These are phyloP conservation scores for Leccinellum rugosiceps DNA, from an alignment of 768 basidiomycete genomes.

Conservation along the genomic window DNA sequence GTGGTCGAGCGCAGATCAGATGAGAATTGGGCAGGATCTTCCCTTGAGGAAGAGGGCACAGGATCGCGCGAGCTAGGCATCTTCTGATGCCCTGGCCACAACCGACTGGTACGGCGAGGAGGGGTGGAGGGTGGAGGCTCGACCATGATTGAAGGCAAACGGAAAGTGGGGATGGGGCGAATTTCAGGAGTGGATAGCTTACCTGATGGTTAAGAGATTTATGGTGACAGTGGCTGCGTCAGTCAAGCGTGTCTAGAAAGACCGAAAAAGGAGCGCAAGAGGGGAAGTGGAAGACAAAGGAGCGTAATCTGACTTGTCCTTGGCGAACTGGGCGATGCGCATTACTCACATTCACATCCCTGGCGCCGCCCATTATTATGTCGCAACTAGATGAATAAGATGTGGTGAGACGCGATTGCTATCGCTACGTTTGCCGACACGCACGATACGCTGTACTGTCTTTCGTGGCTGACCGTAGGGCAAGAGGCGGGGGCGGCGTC, in stretches of 20 bases:
- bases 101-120: constrained; percentile 27
- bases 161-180: constrained; percentile 7
- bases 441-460: too few species aligned
- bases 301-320: not conserved
- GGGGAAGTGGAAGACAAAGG: constrained; percentile 6
- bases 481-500: too few species aligned
- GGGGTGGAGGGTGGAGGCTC: constrained; percentile 13
- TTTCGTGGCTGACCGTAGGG: too few species aligned
- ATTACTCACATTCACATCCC: constrained; percentile 31
- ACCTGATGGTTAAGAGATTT: constrained; percentile 30
- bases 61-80: constrained; percentile 17
- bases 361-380: constrained; percentile 25
- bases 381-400: not conserved
- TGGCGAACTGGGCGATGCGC: constrained; percentile 15
- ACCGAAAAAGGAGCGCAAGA: too few species aligned
- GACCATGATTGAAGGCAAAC: constrained; percentile 19
- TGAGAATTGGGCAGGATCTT: constrained; percentile 6
- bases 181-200: constrained; percentile 24
- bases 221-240: constrained; percentile 29
- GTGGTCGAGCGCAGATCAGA: not conserved
- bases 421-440: constrained; percentile 2
- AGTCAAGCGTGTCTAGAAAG: constrained; percentile 27
- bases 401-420: not conserved
- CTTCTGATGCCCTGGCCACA: constrained; percentile 28
- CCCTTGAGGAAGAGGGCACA: constrained; percentile 15